Base-by-base conservation (phyloP, 1,284 basidiomycete genomes). In the Wolfiporia cocos region DNA sequence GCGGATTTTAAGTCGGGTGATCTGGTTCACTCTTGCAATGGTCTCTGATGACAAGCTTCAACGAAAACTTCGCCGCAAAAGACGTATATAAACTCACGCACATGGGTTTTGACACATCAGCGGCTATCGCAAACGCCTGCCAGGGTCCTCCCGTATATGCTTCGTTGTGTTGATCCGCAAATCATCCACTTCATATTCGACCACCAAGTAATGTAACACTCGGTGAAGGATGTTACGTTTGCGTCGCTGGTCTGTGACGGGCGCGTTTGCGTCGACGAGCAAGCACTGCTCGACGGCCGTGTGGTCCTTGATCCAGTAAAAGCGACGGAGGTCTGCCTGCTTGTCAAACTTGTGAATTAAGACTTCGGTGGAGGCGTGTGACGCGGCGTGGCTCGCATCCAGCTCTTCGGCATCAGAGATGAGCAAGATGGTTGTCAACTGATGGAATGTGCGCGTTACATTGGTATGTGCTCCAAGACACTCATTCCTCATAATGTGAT, bases 401-500 rank as follows among this genome's bases (percentile, higher is more conserved):
- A 9, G 77, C 75, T 45, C 71, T 79, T 73, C 9, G 81, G 78
- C 5, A 67, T 70, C 31, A 65, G 69, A 5, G 73, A 69, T 5
- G 73, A 58, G 81, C 86, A 36, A 86, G 74, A 58, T 85, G 79
- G 62, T 89, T 88, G 23, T 86, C 76, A 26, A 86, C 85, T 35
- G 88, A 65, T 56, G 89, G 86, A 46, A 88, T 76, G 55, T 78
- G 80, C 85, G 89, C 89, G 39, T 70, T 69, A 11, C 89, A 55
- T 40, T 64, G 21, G 73, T 72, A 34, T 89, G 70, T 1, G 73
- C 73, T 50, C 81, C 79, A 38, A 91, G 73, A 58, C 89, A 86
- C 44, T 77, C 73, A 1, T 73, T 64, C 3, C n/a, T n/a, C n/a
- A n/a, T n/a, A n/a, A n/a, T n/a, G n/a, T n/a, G n/a, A n/a, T n/a